Evolutionary conservation across 1,139 yeast species (phyloP), one percentile per base, ranked within the genome.

Genomic region (Kodamaea derodonti): DNA sequence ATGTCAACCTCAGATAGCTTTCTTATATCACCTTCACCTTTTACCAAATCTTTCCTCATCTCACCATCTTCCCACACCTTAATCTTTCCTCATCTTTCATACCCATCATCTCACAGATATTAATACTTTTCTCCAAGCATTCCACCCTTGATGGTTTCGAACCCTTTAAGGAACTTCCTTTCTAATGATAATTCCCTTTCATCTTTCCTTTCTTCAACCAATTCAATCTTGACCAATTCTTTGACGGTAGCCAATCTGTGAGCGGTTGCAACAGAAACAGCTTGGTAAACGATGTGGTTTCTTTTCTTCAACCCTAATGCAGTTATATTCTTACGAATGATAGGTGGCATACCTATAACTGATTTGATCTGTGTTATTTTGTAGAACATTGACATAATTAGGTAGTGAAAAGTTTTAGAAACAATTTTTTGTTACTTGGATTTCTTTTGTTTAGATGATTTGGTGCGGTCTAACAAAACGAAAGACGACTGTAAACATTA

Each of bases 181-280:
- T 66, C 68, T n/a, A 51, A 52, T 37, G 80, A 68, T 52, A 80
- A 66, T 48, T 82, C 67, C n/a, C 59, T 56, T 32, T 65, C 70
- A 2, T 77, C 58, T 48, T 75, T 59, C 17, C 58, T 60, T 25
- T 69, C 62, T 30, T 80, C 80, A 7, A 84, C 81, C 29, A 88
- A 66, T 48, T 88, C 94, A 20, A 92, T 94, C 38, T 75, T 75
- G n/a, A 92, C 92, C 38, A 92, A 68, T 58, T 92, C 97, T 59
- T 92, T 92, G 36, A 92, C 86, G 40, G 75, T 70, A 32, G 87
- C 78, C 40, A 92, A 72, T 65, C 83, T 81, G 55, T 95, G 95
- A 5, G 97, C 97, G 38, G 84, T 75, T 26, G 83, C 75, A 14
- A 94, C 88, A 16, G 83, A 72, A 9, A 86, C 88, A 32, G 66